A percentile compares a stretch with the other conserved stretches of the same genome.
phyloP scores from a whole-genome alignment of 768 basidiomycete species.

The Coprinopsis strossmayeri region DNA sequence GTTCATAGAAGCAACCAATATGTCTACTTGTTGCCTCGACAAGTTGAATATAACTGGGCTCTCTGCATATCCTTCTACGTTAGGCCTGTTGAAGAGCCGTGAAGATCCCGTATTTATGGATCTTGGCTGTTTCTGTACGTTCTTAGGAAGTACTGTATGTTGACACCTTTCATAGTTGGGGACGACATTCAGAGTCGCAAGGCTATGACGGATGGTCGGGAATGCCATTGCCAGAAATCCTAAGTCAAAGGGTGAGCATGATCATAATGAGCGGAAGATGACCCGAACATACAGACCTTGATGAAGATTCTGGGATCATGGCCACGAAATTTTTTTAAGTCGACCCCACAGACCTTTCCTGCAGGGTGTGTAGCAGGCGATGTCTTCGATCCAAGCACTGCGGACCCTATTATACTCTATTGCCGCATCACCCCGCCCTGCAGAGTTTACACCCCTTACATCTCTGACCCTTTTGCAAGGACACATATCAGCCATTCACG shows the following conservation, averaged over 20 bases:
- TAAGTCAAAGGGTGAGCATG: neutral
- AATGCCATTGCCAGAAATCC: constrained; percentile 32
- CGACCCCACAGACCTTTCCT: constrained; percentile 45
- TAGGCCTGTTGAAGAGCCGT: constrained; percentile 19
- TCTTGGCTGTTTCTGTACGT: constrained; percentile 37
- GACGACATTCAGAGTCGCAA: constrained; percentile 33
- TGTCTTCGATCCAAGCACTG: constrained; percentile 37
- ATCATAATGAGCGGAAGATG: too few species aligned
- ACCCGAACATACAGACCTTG: too few species aligned
- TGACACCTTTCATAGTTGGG: constrained; percentile 24
- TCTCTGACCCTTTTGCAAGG: constrained; percentile 31
- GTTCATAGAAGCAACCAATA: neutral
- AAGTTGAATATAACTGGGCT: constrained; percentile 28
- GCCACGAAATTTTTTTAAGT: constrained; percentile 55
- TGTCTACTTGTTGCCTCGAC: neutral
- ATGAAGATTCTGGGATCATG: constrained; percentile 54
- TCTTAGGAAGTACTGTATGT: neutral
- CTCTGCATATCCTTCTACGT: constrained; percentile 26
- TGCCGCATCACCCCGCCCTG: constrained; percentile 8
- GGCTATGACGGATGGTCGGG: constrained; percentile 32
- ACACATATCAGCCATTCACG: constrained; percentile 40
- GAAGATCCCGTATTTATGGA: constrained; percentile 32
- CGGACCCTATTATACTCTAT: constrained; percentile 22
- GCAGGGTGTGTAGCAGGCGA: constrained; percentile 52
- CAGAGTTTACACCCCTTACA: constrained; percentile 18